These are phyloP conservation scores for Salvia hispanica DNA, from an alignment of 257 asterid species.

Conservation along the genomic window DNA sequence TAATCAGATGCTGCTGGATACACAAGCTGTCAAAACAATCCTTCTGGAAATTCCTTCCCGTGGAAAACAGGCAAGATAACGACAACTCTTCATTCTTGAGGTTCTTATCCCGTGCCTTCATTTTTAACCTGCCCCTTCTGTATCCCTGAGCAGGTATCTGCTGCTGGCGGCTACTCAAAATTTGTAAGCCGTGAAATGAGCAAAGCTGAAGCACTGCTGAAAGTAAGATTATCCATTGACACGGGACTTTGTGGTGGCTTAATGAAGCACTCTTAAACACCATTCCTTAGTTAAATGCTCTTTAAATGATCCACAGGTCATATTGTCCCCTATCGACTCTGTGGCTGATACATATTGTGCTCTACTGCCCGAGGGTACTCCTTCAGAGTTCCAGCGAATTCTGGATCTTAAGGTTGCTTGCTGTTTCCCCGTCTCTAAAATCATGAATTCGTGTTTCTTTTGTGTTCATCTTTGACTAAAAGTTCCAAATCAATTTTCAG, in stretches of 20 bases:
- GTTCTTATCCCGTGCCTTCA: neutral
- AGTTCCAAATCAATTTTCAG: slow-evolving; percentile 36
- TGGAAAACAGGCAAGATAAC: slow-evolving; percentile 75
- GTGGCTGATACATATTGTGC: slow-evolving; percentile 98
- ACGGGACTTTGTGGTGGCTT: slow-evolving; percentile 8
- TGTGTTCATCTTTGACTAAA: slow-evolving; percentile 6
- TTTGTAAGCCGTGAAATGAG: slow-evolving; percentile 98
- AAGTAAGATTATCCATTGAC: slow-evolving; percentile 46
- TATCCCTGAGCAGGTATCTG: slow-evolving; percentile 66
- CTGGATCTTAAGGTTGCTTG: slow-evolving; percentile 82
- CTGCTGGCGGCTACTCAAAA: slow-evolving; percentile 87
- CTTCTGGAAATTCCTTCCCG: slow-evolving; percentile 93
- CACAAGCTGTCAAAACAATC: slow-evolving; percentile 96
- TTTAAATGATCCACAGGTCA: slow-evolving; percentile 60
- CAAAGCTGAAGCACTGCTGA: slow-evolving; percentile 97
- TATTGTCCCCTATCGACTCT: slow-evolving; percentile 92
- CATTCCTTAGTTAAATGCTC: slow-evolving; percentile 20
- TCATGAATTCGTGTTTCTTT: slow-evolving; percentile 13
- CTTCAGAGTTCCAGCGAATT: slow-evolving; percentile 88
- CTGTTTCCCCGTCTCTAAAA: slow-evolving; percentile 20
- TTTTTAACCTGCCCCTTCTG: slow-evolving; percentile 8
- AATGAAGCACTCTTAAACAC: slow-evolving; percentile 4
- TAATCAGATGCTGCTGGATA: slow-evolving; percentile 91
- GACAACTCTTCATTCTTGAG: neutral
- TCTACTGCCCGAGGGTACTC: slow-evolving; percentile 93